Evolutionary conservation across 1,284 basidiomycete genomes (phyloP).

Genomic region (Cystobasidium pallidum): DNA sequence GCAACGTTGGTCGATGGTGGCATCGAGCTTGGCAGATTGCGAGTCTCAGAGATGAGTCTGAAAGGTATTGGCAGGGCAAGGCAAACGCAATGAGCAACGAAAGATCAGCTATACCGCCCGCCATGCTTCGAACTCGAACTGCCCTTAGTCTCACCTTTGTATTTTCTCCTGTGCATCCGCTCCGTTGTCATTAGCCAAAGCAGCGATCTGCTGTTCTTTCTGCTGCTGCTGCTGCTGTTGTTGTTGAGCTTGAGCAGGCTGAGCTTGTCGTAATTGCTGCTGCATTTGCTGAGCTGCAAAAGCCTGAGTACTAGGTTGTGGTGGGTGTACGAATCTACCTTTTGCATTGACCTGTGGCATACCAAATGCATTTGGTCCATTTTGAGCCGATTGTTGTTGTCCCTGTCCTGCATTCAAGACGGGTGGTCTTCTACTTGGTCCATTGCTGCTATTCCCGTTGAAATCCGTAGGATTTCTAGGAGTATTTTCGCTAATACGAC

Average conservation of each 20-base stretch:
- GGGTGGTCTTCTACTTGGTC: slow-evolving; percentile 7
- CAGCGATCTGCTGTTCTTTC: slow-evolving; percentile 12
- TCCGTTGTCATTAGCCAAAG: slow-evolving; percentile 11
- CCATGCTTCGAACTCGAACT: neutral
- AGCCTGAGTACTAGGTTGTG: slow-evolving; percentile 1
- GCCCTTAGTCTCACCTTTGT: slow-evolving; percentile 17
- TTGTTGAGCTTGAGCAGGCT: neutral
- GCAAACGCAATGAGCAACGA: neutral
- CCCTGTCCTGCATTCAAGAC: neutral
- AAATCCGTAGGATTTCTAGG: slow-evolving; percentile 4
- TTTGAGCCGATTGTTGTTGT: neutral
- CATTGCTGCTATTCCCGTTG: neutral
- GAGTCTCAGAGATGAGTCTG: slow-evolving; percentile 42
- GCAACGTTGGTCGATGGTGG: neutral
- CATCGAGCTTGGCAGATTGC: slow-evolving; percentile 17
- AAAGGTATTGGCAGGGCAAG: neutral
- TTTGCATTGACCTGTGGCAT: slow-evolving; percentile 21
- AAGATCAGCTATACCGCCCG: neutral
- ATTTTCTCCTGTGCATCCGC: slow-evolving; percentile 34
- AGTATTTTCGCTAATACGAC: slow-evolving; percentile 2
- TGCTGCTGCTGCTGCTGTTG: slow-evolving; percentile 1
- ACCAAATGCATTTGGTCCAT: slow-evolving; percentile 1
- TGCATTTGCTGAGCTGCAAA: slow-evolving; percentile 28
- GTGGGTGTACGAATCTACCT: slow-evolving; percentile 23
- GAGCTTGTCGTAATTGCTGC: neutral